Evolutionary conservation across 495 filamentous ascomycete genomes (phyloP), one percentile per base, ranked within the genome.

Genomic region (Cryomyces minteri): DNA sequence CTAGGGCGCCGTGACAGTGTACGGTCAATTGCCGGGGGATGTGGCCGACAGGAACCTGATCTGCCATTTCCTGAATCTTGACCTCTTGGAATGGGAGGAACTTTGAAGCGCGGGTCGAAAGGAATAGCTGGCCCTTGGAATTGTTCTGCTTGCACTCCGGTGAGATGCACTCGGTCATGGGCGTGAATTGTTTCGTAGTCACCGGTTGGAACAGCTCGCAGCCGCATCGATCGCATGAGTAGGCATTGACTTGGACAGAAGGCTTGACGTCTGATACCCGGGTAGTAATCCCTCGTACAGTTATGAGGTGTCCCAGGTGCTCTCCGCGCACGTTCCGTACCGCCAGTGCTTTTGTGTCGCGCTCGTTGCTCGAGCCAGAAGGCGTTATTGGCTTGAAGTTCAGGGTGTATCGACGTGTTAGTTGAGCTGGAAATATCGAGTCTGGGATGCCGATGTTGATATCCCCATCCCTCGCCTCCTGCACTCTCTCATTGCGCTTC

Each of bases 81-180:
- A 96, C 79, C 62, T 98, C 90, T 62, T 98, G 90, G 73, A 96
- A 98, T 4, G 90, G 85, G 54, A 93, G 63, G 58, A 95, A 98
- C 58, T 96, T 96, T 31, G 88, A 95, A 0, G 92, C 90, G 49
- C 90, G 74, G 1, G 88, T 93, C 0, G 87, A 94, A 37, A 88
- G 77, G 62, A 90, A 86, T 33, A 98, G 71, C 57, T 95, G 86
- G 31, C 90, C 90, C 59, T 87, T 93, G 48, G 82, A 72, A 59
- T 94, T 83, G 62, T 98, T 96, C 44, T 71, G 72, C 58, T 81
- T 75, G 65, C 90, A 98, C 52, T 94, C 88, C 9, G 78, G 62
- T 6, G 88, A 94, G 28, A 84, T 72, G 61, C 90, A 98, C 53
- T 83, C 74, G 4, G 78, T 72, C 50, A 96, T 70, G 4, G 90